Evolutionary conservation across 768 basidiomycete genomes (phyloP).

Genomic region (Leccinum sublutescens): DNA sequence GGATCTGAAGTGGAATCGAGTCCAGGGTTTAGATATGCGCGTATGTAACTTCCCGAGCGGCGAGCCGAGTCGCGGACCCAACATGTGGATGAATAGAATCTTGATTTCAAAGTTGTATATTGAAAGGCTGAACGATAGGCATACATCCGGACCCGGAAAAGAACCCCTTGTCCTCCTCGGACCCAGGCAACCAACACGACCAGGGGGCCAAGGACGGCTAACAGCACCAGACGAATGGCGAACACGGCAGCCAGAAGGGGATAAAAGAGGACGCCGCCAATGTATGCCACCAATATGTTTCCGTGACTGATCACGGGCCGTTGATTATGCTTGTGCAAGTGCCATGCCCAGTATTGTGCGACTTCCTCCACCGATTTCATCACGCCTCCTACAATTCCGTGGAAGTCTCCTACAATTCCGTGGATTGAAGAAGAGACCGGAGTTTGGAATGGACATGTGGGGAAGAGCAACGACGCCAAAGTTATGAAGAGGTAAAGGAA

Average conservation of each 20-base stretch:
- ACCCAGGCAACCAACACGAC: neutral
- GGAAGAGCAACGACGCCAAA: too few relatives aligned
- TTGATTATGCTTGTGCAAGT: neutral
- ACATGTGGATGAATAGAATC: neutral
- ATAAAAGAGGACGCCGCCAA: neutral
- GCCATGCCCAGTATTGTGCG: too few relatives aligned
- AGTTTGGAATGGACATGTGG: too few relatives aligned
- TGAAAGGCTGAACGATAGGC: neutral
- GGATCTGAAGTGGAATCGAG: neutral
- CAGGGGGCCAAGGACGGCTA: neutral
- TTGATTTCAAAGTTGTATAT: neutral
- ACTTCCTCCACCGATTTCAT: too few relatives aligned
- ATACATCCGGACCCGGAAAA: neutral
- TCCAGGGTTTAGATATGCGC: neutral
- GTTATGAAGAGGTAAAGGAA: too few relatives aligned
- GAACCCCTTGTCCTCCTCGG: neutral
- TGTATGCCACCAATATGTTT: neutral
- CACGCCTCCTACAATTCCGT: too few relatives aligned
- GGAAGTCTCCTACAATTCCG: too few relatives aligned
- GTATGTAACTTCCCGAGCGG: neutral
- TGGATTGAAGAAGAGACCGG: too few relatives aligned
- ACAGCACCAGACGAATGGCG: neutral
- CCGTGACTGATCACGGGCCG: neutral
- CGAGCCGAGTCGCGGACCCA: neutral
- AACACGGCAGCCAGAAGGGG: conserved; percentile 1